phyloP scores from a whole-genome alignment of 441 rosid species.

The Populus trichocarpa region DNA sequence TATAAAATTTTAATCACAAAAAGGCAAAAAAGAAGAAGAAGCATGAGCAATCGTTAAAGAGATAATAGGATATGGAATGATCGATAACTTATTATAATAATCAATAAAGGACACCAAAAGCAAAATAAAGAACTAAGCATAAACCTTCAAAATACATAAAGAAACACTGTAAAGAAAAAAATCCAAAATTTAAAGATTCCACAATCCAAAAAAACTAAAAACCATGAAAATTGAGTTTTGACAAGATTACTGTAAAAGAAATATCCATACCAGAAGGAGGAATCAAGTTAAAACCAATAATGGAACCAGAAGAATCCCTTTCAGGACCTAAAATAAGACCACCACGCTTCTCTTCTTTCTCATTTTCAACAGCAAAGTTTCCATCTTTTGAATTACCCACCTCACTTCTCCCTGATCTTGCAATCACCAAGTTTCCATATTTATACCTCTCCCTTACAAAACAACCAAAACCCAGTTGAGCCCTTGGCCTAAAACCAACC shows the following conservation, averaged over 20 bases:
- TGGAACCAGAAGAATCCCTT: conserved; percentile 60
- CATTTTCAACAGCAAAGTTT: conserved; percentile 19
- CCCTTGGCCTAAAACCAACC: conserved; percentile 12
- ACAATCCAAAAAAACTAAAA: not conserved
- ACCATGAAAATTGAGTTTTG: not conserved
- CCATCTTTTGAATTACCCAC: conserved; percentile 15
- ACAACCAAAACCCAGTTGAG: conserved; percentile 30
- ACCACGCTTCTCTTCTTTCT: conserved; percentile 12
- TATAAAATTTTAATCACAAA: not conserved
- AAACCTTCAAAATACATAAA: not conserved
- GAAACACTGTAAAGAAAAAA: not conserved
- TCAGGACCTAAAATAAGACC: conserved; percentile 38
- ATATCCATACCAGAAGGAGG: conserved; percentile 44
- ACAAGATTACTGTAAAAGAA: not conserved
- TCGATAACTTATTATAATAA: not conserved
- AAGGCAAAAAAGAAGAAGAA: not conserved
- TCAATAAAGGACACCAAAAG: not conserved
- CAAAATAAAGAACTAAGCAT: not conserved
- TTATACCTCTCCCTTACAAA: conserved; percentile 20
- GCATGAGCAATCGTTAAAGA: not conserved
- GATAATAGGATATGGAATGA: not conserved
- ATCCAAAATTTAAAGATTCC: not conserved
- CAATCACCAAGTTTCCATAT: conserved; percentile 28
- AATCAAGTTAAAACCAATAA: conserved; percentile 55
- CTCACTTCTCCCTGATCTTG: conserved; percentile 23